Base-by-base conservation (phyloP, 2,329 filamentous ascomycete species). In the Hansfordia pulvinata region DNA sequence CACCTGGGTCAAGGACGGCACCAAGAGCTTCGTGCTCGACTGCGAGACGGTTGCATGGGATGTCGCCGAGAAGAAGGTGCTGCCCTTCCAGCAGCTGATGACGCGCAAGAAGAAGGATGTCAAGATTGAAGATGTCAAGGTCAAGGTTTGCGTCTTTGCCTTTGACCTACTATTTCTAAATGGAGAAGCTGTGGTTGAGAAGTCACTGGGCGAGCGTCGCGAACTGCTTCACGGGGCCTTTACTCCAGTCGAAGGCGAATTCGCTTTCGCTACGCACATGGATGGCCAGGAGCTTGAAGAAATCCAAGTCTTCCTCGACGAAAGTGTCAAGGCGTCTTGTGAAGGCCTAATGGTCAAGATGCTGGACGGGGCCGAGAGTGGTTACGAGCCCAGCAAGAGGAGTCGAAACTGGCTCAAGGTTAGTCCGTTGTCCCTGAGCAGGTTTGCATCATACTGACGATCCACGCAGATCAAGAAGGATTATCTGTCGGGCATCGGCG, bases 271-370 rank as follows among this genome's bases (percentile, higher is more conserved):
- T 8, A 85, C 84, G 18, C 76, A 69, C 41, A 90, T 85, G 59
- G 67, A 98, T 45, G 82, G 82, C 8, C 81, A 77, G 42, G 83
- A 94, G 39, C 64, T 98, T 4, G 88, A 96, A 28, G 83, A 93
- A 44, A 98, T 98, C 29, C 88, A 96, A 46, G 67, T 64, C 2
- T 80, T 98, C 42, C 65, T 98, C 3, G 90, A 98, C 44, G 88
- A 96, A 32, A 90, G 82, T 42, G 80, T 98, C 36, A 93, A 93
- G 52, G 83, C 86, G 3, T 92, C 84, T 0, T 98, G 90, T 46
- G 90, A 98, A 59, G 90, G 90, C 8, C 62, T 98, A 28, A 98
- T 98, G 90, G 90, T 98, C 10, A 98, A 98, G 62, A 98, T 98
- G 90, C 58, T 98, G 32, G 88, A 96, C 49, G 90, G 88, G 1